Base-by-base conservation (phyloP, 257 asterid genomes). In the Solanum sparsipilum region DNA sequence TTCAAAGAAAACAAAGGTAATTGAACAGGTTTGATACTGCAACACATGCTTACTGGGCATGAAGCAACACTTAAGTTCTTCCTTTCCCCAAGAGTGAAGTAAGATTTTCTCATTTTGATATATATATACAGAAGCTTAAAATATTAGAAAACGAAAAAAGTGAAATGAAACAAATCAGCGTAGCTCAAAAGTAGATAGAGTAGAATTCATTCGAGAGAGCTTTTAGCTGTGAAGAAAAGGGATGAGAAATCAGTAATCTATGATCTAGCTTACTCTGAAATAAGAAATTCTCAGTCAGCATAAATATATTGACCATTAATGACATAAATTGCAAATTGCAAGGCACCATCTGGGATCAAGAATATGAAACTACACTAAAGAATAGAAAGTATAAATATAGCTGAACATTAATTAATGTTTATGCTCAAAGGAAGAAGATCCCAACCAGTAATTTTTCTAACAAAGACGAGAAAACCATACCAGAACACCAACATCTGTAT, bases 401-500 rank as follows among this genome's bases (percentile, higher is more conserved):
- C 39, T 44, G 85, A 44, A 79, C n/a, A 79, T 15, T 25, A 8
- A 27, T 46, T 79, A n/a, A 27, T 27, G 85, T 27, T 44, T 79
- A 27, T 4, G 68, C 39, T 16, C 27, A 16, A 9, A 29, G 4
- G 7, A 81, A 81, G 20, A 25, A 46, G 68, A 81, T 9, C 27
- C 68, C 18, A 46, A 1, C 27, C 39, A 27, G 3, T 16, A n/a
- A 25, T 44, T 41, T 46, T 18, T 81, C 39, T 27, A 81, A 81
- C 68, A 27, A 56, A 78, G 85, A 89, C 81, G 73, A 73, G 58
- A 56, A 76, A 86, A 79, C 38, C 46, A 74, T 96, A 96, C 98
- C 98, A 94, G 94, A 89, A 92, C 93, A 88, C 93, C 93, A 44
- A 88, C 65, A 86, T 95, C 93, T 27, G 93, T 92, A 89, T 92